These are phyloP conservation scores for Colletotrichum caudatum DNA, from an alignment of 2,329 filamentous ascomycete species.

Conservation along the genomic window DNA sequence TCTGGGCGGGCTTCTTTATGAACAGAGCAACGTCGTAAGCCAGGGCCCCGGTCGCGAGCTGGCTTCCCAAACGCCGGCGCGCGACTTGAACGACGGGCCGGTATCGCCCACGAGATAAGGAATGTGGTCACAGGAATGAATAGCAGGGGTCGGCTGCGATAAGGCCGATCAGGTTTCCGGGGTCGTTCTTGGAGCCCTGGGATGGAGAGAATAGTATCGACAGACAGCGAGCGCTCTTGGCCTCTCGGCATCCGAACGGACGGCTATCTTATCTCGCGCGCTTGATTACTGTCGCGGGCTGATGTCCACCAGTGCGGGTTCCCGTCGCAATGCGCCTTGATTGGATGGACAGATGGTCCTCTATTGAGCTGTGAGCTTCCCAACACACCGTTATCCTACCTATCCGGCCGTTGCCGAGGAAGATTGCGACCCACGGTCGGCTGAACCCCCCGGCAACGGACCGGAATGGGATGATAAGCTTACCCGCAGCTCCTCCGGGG, in stretches of 20 bases:
- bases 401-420: constrained; percentile 10
- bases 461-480: constrained; percentile 34
- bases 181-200: neutral
- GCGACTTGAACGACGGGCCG: constrained; percentile 12
- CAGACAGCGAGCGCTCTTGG: neutral
- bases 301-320: constrained; percentile 6
- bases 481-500: constrained; percentile 23
- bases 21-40: neutral
- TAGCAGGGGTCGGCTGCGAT: constrained; percentile 4
- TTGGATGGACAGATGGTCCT: neutral
- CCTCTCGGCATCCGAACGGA: neutral
- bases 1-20: constrained; percentile 15
- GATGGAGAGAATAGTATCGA: neutral
- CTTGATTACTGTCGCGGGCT: neutral
- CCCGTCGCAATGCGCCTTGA: constrained; percentile 17
- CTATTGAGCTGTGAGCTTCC: constrained; percentile 25
- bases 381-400: constrained; percentile 21
- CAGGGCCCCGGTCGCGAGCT: neutral
- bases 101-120: constrained; percentile 33
- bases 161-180: neutral
- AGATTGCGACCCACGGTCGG: neutral
- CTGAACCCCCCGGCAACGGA: neutral
- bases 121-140: constrained; percentile 17
- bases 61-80: neutral
- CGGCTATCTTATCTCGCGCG: constrained; percentile 17